Base-by-base conservation (phyloP, 78 protist species). In the Dictyostelium firmibasis region DNA sequence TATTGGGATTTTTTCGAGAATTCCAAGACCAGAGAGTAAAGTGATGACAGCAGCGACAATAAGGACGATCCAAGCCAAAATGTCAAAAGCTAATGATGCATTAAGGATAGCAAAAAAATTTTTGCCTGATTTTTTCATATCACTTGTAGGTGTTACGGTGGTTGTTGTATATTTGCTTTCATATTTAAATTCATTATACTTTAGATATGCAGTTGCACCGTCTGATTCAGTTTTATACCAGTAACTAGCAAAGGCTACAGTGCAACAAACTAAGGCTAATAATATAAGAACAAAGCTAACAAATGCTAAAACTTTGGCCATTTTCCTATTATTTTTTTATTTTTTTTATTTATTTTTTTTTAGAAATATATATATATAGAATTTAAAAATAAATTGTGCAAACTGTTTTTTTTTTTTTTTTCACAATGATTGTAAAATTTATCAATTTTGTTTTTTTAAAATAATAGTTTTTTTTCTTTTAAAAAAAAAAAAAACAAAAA, bases 31-130 rank as follows among this genome's bases (percentile, higher is more conserved):
- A n/a, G 85, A 50, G 1, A 81, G 43, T 31, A 81, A 53, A 18
- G 47, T 11, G 6, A 75, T 25, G 16, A 75, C 10, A 20, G 53
- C 43, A 6, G 81, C 81, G 10, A 67, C 5, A 75, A 14, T 7
- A 14, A 81, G 33, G 0, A 81, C 33, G 4, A 81, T 8, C 53
- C 53, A 84, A 0, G 89, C 76, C 0, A 84, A 13, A 41, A 67
- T 38, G 14, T 47, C 27, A 41, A 84, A 84, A 16, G 89, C 89
- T 18, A 84, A 67, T 20, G 79, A 31, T 6, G 89, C 50, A 18
- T 81, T n/a, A 36, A 0, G 13, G 6, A 81, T 53, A 4, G 25
- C 23, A 8, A 47, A 25, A 14, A 1, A 1, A 44, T 78, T 78
- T 76, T 78, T 78, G 2, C 5, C 3, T 38, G 25, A 4, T 43